Conservation (phyloP, 495 filamentous ascomycete species). For the Friedmanniomyces endolithicus region DNA sequence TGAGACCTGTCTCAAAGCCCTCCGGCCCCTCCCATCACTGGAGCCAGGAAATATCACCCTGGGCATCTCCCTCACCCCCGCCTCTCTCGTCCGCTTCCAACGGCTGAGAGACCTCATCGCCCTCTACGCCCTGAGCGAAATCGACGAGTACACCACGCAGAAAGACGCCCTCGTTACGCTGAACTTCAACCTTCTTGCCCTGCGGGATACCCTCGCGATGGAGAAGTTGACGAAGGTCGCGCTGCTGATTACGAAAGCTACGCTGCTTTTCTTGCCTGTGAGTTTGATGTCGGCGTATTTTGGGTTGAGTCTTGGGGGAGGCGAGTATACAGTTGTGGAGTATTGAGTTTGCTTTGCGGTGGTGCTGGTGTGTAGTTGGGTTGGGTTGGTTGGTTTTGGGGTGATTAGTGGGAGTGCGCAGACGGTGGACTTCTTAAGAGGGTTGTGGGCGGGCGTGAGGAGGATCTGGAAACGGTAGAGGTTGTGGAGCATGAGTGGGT, state of each 20-base stretch:
- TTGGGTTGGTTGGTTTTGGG: conserved; percentile 46
- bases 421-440: conserved; percentile 14
- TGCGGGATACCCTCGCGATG: conserved; percentile 68
- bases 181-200: conserved; percentile 81
- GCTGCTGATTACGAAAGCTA: conserved; percentile 70
- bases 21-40: conserved; percentile 29
- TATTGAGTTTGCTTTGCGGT: conserved; percentile 68
- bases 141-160: conserved; percentile 64
- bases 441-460: neutral
- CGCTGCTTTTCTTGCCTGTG: conserved; percentile 74
- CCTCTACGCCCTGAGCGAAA: conserved; percentile 67
- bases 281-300: conserved; percentile 80
- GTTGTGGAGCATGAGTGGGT: neutral
- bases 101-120: conserved; percentile 63
- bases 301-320: conserved; percentile 51
- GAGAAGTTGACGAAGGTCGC: conserved; percentile 69
- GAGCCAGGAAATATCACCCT: conserved; percentile 29
- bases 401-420: conserved; percentile 41
- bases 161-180: conserved; percentile 66
- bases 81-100: conserved; percentile 62
- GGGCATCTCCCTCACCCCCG: conserved; percentile 48
- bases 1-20: conserved; percentile 16
- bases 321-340: conserved; percentile 46
- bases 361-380: conserved; percentile 50
- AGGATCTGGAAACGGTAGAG: neutral